Base-by-base conservation (phyloP, 495 filamentous ascomycete genomes). In the Pyrenula massariospora region DNA sequence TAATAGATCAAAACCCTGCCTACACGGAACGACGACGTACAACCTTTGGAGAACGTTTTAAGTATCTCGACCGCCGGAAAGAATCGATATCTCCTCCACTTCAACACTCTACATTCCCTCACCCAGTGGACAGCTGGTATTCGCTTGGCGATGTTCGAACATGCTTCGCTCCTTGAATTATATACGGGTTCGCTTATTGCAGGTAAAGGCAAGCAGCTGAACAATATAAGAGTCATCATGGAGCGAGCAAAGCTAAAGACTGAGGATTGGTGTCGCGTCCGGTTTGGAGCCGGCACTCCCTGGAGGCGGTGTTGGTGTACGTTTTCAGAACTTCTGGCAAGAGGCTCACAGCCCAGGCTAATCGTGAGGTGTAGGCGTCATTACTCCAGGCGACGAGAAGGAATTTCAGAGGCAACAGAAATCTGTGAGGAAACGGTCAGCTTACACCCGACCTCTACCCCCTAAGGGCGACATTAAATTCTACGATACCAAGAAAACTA, bases 91-190 rank as follows among this genome's bases (percentile, higher is more conserved):
- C 76, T 97, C 1, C 76, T 98, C 22, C 93, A 96, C 71, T 98
- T 97, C 71, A 95, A 91, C 64, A 95, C 92, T 2, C 84, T 88
- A 63, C 86, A 94, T 62, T 96, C 94, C 1, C 77, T 99, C 51
- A 85, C 88, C 2, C 91, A 96, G 68, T 99, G 93, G 93, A 95
- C 94, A 1, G 87, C 94, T 19, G 90, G 88, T 21, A 96, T 99
- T 57, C 84, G 93, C 50, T 79, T 99, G 51, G 83, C 93, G 55
- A 91, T 99, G 84, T 99, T 85, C 65, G 93, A 99, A 69, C 88
- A 96, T 62, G 81, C 88, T 0, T 91, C 89, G 2, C 73, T 99
- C 10, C 92, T 96, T 65, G 93, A 99, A 71, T 89, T 92, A 8
- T 99, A 99, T 65, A 97, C 94, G 0, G 93, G 93, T 12, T 89